Evolutionary conservation across 148 eudicot species (phyloP).

Genomic region (Camellia sinensis): DNA sequence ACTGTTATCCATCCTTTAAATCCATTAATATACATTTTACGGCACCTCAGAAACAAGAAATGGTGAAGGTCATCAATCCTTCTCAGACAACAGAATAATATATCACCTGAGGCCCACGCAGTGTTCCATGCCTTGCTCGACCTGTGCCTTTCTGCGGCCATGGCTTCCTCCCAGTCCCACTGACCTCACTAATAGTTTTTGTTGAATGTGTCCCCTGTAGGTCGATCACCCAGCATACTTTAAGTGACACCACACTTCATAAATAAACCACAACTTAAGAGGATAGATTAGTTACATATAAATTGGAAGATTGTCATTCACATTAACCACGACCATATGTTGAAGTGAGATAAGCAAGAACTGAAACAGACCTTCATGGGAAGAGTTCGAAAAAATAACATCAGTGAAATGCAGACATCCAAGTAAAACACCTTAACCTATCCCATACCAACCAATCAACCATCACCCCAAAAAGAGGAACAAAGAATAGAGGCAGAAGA

Average conservation of each 20-base stretch:
- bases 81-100: slow-evolving; percentile 2
- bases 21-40: not conserved
- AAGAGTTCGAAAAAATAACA: not conserved
- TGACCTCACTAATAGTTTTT: slow-evolving; percentile 92
- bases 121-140: slow-evolving; percentile 87
- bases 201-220: slow-evolving; percentile 95
- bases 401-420: not conserved
- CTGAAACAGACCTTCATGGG: not conserved
- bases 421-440: slow-evolving; percentile 2
- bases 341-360: slow-evolving; percentile 3
- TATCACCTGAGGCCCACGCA: slow-evolving; percentile 79
- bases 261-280: not conserved
- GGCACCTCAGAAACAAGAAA: not conserved
- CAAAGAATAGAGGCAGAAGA: not conserved
- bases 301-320: not conserved
- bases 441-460: not conserved
- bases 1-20: slow-evolving; percentile 44
- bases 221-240: slow-evolving; percentile 17
- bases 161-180: slow-evolving; percentile 97
- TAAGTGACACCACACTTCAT: not conserved
- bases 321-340: not conserved
- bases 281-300: too few species aligned
- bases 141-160: slow-evolving; percentile 83
- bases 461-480: not conserved
- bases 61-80: slow-evolving; percentile 3